A percentile compares a stretch with the other conserved stretches of the same genome.
These are phyloP conservation scores for barley (Hordeum vulgare) DNA, from an alignment of 176 grass and related monocot genomes.

Conservation along the genomic window DNA sequence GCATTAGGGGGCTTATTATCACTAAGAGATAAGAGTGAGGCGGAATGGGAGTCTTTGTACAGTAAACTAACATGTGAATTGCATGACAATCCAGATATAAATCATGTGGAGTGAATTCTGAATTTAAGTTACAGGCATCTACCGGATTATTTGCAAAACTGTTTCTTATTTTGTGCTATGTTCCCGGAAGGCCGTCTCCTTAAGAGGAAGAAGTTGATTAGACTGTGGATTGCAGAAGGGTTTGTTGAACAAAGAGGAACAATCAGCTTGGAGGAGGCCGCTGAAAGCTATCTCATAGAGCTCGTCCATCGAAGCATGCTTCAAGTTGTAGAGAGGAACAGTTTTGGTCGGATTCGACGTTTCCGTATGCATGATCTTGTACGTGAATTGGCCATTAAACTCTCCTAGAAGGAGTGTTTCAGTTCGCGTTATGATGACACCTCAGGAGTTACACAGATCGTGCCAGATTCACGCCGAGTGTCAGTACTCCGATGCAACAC, in stretches of 20 bases:
- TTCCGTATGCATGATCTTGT: conserved; percentile 50
- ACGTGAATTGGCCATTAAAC: conserved; percentile 32
- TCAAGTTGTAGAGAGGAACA: conserved; percentile 26
- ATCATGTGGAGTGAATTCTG: conserved; percentile 34
- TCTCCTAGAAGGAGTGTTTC: conserved; percentile 29
- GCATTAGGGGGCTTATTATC: conserved; percentile 37
- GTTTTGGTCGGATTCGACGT: conserved; percentile 9
- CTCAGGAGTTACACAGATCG: background rate
- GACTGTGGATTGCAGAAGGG: conserved; percentile 48
- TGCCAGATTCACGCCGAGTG: background rate
- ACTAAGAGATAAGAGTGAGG: background rate
- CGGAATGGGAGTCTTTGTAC: conserved; percentile 30
- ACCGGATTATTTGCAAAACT: conserved; percentile 47
- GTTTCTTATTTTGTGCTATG: conserved; percentile 44
- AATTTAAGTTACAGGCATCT: conserved; percentile 45
- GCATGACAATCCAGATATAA: conserved; percentile 28
- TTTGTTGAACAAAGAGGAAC: conserved; percentile 39
- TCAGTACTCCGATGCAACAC: conserved; percentile 2
- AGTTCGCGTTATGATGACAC: background rate
- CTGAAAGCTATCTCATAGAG: conserved; percentile 36
- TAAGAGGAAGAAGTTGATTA: conserved; percentile 20
- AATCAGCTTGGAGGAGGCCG: conserved; percentile 47
- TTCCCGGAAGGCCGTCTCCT: conserved; percentile 45
- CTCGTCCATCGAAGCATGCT: conserved; percentile 45
- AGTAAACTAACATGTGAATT: conserved; percentile 47